These are phyloP conservation scores for Candida parachauliodes DNA, from an alignment of 805 yeast species.

Conservation along the genomic window DNA sequence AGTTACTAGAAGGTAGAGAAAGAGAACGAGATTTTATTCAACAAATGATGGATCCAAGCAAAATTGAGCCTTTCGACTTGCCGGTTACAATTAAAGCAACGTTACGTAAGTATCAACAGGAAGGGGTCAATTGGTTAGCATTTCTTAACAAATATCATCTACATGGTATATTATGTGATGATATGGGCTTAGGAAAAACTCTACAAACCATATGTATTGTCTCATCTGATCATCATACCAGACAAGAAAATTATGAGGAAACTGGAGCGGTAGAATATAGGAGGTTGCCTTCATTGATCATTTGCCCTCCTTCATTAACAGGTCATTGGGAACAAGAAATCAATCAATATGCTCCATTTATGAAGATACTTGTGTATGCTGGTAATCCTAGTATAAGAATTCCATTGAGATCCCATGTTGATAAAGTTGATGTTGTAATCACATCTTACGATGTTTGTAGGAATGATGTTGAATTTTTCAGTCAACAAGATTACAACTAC, in stretches of 20 bases:
- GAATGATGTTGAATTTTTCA: constrained; percentile 72
- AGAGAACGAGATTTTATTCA: constrained; percentile 90
- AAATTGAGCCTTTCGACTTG: constrained; percentile 79
- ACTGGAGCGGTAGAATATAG: constrained; percentile 65
- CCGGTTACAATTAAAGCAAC: constrained; percentile 94
- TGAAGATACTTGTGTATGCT: constrained; percentile 80
- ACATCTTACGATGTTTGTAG: constrained; percentile 96
- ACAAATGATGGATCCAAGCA: constrained; percentile 97
- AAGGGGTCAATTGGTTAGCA: constrained; percentile 97
- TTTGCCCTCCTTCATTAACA: constrained; percentile 96
- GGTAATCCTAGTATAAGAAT: constrained; percentile 83
- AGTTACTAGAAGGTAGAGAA: constrained; percentile 82
- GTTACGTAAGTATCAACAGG: constrained; percentile 92
- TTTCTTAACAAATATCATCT: constrained; percentile 90
- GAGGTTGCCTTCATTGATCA: constrained; percentile 75
- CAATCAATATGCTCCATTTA: constrained; percentile 81
- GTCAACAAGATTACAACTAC: constrained; percentile 72
- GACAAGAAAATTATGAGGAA: constrained; percentile 64
- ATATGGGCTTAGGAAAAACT: constrained; percentile 98
- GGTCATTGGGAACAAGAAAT: constrained; percentile 99
- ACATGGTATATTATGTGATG: constrained; percentile 97
- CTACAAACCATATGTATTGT: constrained; percentile 95
- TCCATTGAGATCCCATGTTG: constrained; percentile 49
- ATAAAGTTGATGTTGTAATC: constrained; percentile 74
- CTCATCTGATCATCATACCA: constrained; percentile 88